A percentile compares a stretch with the other conserved stretches of the same genome.
These are phyloP conservation scores for Leucoagaricus sp. DNA, from an alignment of 1,284 basidiomycete genomes.

Conservation along the genomic window DNA sequence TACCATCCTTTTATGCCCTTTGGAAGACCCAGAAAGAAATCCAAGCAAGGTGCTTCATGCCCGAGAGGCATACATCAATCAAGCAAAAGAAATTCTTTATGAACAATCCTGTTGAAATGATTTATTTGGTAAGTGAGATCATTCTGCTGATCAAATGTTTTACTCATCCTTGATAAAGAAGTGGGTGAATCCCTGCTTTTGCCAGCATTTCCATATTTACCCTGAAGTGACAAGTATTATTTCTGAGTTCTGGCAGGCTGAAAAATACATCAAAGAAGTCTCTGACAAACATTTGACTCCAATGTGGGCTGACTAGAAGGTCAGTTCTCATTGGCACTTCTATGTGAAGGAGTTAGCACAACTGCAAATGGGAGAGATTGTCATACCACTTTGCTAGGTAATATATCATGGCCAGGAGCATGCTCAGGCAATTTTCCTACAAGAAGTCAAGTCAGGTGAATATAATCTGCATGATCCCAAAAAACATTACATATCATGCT, in stretches of 20 bases:
- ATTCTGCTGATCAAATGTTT: not conserved
- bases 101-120: slow-evolving; percentile 26
- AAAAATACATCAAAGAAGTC: slow-evolving; percentile 29
- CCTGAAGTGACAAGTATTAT: slow-evolving; percentile 27
- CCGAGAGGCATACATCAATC: slow-evolving; percentile 25
- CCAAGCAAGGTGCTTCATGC: slow-evolving; percentile 17
- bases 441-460: not conserved
- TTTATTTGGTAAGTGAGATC: slow-evolving; percentile 28
- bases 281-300: slow-evolving; percentile 25
- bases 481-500: not conserved
- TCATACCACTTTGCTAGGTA: slow-evolving; percentile 13
- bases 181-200: slow-evolving; percentile 35
- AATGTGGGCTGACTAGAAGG: slow-evolving; percentile 35
- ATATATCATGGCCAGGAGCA: slow-evolving; percentile 1
- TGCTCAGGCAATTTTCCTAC: not conserved
- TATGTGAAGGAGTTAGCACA: slow-evolving; percentile 28
- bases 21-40: slow-evolving; percentile 26
- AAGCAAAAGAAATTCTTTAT: slow-evolving; percentile 33
- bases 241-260: slow-evolving; percentile 33
- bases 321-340: slow-evolving; percentile 19
- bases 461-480: not conserved
- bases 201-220: slow-evolving; percentile 30
- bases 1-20: slow-evolving; percentile 31
- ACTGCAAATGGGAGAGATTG: not conserved
- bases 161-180: slow-evolving; percentile 25